A percentile compares a stretch with the other conserved stretches of the same genome.
Evolutionary conservation across 306 rosid species (phyloP).

Genomic region (Herpetospermum pedunculosum): DNA sequence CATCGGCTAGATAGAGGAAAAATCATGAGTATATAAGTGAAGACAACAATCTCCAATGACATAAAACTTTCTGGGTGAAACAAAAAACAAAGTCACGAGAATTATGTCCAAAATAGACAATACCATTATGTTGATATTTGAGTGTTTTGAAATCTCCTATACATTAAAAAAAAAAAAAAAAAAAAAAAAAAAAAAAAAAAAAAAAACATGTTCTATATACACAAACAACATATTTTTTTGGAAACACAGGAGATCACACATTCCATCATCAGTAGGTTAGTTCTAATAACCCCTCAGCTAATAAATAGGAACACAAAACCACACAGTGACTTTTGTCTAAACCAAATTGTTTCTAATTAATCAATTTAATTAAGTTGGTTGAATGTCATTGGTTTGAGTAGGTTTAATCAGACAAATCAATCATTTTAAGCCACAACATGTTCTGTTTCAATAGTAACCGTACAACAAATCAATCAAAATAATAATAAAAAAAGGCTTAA

Average conservation of each 20-base stretch:
- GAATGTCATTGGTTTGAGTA: neutral
- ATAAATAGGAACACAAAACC: neutral
- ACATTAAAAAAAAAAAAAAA: too few species aligned
- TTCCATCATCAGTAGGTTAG: constrained; percentile 9
- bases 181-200: too few species aligned
- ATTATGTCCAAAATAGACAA: too few species aligned
- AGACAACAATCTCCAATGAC: too few species aligned
- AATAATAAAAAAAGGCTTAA: neutral
- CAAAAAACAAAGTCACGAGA: too few species aligned
- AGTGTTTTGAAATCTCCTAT: too few species aligned
- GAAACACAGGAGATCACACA: neutral
- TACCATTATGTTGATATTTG: too few species aligned
- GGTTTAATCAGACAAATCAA: constrained; percentile 6
- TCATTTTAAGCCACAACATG: neutral
- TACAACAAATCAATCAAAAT: neutral
- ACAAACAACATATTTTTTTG: neutral
- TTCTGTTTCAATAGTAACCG: neutral
- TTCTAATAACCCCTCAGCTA: constrained; percentile 9
- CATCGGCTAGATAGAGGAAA: too few species aligned
- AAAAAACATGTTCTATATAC: too few species aligned
- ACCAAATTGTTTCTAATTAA: neutral
- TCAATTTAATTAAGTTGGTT: neutral
- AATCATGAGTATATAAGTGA: too few species aligned
- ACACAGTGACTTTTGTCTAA: neutral
- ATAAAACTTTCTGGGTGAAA: too few species aligned